Evolutionary conservation across 1,284 basidiomycete genomes (phyloP).

Genomic region (Irpex rosettiformis): DNA sequence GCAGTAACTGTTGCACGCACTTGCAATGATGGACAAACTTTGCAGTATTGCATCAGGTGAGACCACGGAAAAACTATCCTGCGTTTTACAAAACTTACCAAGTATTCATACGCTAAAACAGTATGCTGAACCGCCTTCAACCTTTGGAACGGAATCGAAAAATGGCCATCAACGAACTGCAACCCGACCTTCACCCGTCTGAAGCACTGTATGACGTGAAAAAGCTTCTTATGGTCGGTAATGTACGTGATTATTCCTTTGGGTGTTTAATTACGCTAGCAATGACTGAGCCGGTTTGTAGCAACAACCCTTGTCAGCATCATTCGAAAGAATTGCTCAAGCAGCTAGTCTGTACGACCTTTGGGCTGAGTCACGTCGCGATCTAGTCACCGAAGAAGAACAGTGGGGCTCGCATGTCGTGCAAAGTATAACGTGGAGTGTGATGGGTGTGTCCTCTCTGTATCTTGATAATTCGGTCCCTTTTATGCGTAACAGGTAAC

Average conservation of each 20-base stretch:
- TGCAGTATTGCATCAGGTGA: slow-evolving; percentile 78
- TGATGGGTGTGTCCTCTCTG: slow-evolving; percentile 47
- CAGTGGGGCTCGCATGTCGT: slow-evolving; percentile 71
- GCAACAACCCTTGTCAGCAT: slow-evolving; percentile 70
- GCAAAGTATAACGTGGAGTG: slow-evolving; percentile 68
- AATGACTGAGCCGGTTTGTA: slow-evolving; percentile 24
- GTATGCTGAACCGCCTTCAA: slow-evolving; percentile 68
- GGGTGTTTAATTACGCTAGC: not conserved
- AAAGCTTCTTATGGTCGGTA: slow-evolving; percentile 55
- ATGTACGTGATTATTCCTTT: slow-evolving; percentile 33
- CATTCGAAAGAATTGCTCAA: slow-evolving; percentile 66
- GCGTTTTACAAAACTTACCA: no score
- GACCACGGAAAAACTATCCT: slow-evolving; percentile 1
- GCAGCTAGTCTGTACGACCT: slow-evolving; percentile 68
- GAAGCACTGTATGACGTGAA: slow-evolving; percentile 72
- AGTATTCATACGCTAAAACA: no score
- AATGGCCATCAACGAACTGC: slow-evolving; percentile 66
- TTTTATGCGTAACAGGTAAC: slow-evolving; percentile 47
- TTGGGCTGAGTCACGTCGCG: slow-evolving; percentile 57
- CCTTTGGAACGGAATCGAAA: slow-evolving; percentile 40
- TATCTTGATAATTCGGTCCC: not conserved
- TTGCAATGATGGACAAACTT: slow-evolving; percentile 62
- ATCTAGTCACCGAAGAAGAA: slow-evolving; percentile 47
- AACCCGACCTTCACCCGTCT: slow-evolving; percentile 69
- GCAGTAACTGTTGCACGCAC: slow-evolving; percentile 71